Conservation (phyloP, 2,329 filamentous ascomycete species). For the Ploettnerulaceae sp. region DNA sequence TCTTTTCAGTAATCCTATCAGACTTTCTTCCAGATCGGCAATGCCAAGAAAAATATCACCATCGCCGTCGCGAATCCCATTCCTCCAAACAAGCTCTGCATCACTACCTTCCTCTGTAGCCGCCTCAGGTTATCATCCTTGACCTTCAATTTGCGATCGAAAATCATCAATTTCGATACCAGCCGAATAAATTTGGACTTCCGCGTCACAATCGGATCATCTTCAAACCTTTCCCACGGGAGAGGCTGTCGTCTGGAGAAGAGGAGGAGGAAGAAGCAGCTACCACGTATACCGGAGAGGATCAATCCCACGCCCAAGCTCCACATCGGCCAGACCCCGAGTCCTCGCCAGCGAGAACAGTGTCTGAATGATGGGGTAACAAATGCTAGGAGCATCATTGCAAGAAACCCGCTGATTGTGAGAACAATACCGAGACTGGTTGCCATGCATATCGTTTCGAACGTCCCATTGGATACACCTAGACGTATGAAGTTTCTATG, state of each 20-base stretch:
- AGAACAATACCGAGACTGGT: constrained; percentile 41
- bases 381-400: constrained; percentile 39
- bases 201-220: constrained; percentile 23
- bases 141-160: constrained; percentile 43
- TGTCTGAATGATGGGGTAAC: constrained; percentile 37
- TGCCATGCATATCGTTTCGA: constrained; percentile 45
- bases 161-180: constrained; percentile 42
- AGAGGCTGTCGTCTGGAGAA: constrained; percentile 43
- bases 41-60: constrained; percentile 56
- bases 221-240: constrained; percentile 46
- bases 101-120: constrained; percentile 42
- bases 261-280: constrained; percentile 45
- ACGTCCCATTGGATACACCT: constrained; percentile 48
- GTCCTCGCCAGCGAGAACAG: constrained; percentile 38
- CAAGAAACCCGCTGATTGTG: constrained; percentile 38
- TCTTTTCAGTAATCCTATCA: constrained; percentile 2
- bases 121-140: constrained; percentile 40
- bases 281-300: constrained; percentile 42
- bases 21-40: constrained; percentile 40
- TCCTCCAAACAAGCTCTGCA: constrained; percentile 58
- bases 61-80: constrained; percentile 68
- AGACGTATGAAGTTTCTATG: constrained; percentile 48
- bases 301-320: constrained; percentile 41
- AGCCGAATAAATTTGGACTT: constrained; percentile 29
- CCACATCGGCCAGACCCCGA: constrained; percentile 44